Percentiles rank a stretch among this genome's conserved stretches.
These are phyloP conservation scores for Chalaropsis ovoidea DNA, from an alignment of 2,329 filamentous ascomycete species.

Conservation along the genomic window DNA sequence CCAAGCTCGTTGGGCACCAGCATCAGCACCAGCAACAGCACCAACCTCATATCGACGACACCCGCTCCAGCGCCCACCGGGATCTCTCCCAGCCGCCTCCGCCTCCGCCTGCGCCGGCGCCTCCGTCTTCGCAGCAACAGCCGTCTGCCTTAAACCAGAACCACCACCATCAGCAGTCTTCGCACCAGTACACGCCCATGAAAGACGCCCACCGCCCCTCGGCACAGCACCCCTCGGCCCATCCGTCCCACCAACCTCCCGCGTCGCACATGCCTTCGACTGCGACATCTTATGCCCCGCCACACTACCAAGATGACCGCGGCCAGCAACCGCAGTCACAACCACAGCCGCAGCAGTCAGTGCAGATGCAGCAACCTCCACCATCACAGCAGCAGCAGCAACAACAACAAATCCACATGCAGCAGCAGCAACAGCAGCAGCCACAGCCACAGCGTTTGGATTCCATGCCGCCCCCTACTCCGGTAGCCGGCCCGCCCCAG, in stretches of 20 bases:
- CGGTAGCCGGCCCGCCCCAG: background rate
- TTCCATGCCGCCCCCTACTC: constrained; percentile 15
- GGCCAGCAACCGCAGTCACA: background rate
- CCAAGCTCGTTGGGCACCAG: constrained; percentile 15
- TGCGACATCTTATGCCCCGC: background rate
- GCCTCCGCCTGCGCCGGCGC: constrained; percentile 30
- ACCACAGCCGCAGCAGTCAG: constrained; percentile 20
- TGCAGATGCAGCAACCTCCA: background rate
- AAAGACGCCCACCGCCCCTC: constrained; percentile 10
- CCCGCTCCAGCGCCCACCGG: constrained; percentile 15
- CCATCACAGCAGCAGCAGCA: background rate
- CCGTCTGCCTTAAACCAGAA: background rate
- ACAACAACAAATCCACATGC: too few species aligned
- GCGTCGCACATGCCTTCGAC: background rate
- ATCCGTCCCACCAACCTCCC: constrained; percentile 27
- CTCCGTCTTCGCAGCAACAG: constrained; percentile 33
- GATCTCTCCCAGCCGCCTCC: constrained; percentile 31
- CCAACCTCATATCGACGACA: constrained; percentile 9
- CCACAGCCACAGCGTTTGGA: constrained; percentile 28
- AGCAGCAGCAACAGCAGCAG: constrained; percentile 12
- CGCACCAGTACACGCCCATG: constrained; percentile 28
- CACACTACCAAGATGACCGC: constrained; percentile 12
- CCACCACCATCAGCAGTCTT: background rate
- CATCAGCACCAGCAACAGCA: constrained; percentile 4
- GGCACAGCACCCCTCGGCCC: constrained; percentile 26